Base-by-base conservation (phyloP, 306 rosid genomes). In the Glycyrrhiza uralensis region DNA sequence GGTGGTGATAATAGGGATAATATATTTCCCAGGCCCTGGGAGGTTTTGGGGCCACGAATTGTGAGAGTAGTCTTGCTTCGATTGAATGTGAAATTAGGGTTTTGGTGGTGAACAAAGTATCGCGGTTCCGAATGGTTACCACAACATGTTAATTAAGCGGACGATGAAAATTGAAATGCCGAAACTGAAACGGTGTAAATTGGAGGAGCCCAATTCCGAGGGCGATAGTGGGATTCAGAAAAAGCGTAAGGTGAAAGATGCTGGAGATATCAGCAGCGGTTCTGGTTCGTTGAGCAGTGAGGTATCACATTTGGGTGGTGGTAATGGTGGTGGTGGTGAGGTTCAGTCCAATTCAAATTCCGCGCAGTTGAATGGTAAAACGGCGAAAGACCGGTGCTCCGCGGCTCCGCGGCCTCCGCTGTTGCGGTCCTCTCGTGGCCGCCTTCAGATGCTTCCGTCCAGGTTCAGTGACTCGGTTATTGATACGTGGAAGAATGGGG, bases 161-260 rank as follows among this genome's bases (percentile, higher is more conserved):
- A 84, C 88, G 30, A 46, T 72, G 91, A 91, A 85, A 85, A 51
- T 76, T 20, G 96, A 91, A 81, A 85, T 89, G 90, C 96, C 96
- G 82, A 94, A 87, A 64, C 55, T 91, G 52, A 94, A 94, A 55
- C 88, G 96, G 13, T 91, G 97, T 76, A 80, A 82, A 80, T 78
- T 89, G 52, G 96, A 90, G 36, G 87, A 82, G 55, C 65, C 72
- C 0, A 88, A 77, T 72, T 79, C 80, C 4, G 85, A 80, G 32
- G 87, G 79, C n/a, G n/a, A n/a, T n/a, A n/a, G n/a, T n/a, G 84
- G 42, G 79, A 72, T 49, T 81, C 72, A 78, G 41, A 89, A 91
- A 87, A 89, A 87, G 90, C 83, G 66, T 69, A 83, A 52, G 51
- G 68, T 66, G 45, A 83, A 71, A 66, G 90, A 83, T 23, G 88